Percentiles rank a stretch among this genome's conserved stretches.
Evolutionary conservation across 192 early-diverging fungal species (phyloP).

Genomic region (Podila epicladia): DNA sequence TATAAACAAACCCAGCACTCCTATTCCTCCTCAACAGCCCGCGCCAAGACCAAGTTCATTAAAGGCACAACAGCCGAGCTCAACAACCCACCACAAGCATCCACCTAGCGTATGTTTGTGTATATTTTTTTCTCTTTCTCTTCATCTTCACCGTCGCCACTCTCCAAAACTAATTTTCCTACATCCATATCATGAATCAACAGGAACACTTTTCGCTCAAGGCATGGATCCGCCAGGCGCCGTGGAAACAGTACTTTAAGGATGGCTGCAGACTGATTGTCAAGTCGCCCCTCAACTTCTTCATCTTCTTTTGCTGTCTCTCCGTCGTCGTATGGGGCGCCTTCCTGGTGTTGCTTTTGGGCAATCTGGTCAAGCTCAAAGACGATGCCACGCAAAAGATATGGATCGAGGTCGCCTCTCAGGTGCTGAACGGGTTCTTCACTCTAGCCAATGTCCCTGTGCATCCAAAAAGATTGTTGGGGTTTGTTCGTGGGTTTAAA

Average conservation of each 20-base stretch:
- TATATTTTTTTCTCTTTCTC: too few relatives aligned
- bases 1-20: too few relatives aligned
- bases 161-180: background rate
- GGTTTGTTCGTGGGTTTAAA: conserved; percentile 20
- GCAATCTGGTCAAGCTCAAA: conserved; percentile 31
- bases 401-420: conserved; percentile 53
- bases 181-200: background rate
- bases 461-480: conserved; percentile 46
- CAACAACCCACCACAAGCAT: too few relatives aligned
- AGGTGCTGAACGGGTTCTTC: conserved; percentile 52
- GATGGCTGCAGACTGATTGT: conserved; percentile 35
- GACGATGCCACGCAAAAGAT: conserved; percentile 39
- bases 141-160: background rate
- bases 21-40: too few relatives aligned
- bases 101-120: too few relatives aligned
- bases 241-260: conserved; percentile 48
- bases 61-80: too few relatives aligned
- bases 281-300: conserved; percentile 47
- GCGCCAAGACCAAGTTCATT: too few relatives aligned
- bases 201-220: conserved; percentile 20
- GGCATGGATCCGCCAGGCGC: conserved; percentile 33
- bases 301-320: conserved; percentile 45
- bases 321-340: conserved; percentile 53
- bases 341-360: conserved; percentile 45
- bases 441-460: conserved; percentile 48